Base-by-base conservation (phyloP, 371 early-diverging fungal species). In the Apophysomyces sp. region DNA sequence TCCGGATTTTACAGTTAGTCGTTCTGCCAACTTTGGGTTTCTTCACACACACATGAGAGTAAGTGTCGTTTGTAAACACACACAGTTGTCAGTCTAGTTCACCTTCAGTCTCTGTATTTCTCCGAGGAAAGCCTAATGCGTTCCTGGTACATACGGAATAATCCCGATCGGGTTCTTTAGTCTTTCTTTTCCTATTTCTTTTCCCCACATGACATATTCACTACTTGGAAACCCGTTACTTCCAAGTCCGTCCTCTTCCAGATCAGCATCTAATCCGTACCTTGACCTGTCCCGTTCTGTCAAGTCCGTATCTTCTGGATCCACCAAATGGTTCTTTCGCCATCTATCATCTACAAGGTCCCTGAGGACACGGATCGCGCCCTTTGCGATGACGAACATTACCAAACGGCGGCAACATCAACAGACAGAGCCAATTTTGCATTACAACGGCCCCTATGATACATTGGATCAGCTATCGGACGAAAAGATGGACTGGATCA, bases 361-460 rank as follows among this genome's bases (percentile, higher is more conserved):
- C 58, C 64, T 7, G 55, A 57, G 11, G 31, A 37, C 28, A 40
- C 56, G 6, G 16, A 40, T 39, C 31, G 16, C 21, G 36, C 26
- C 16, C 15, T 15, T 27, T 29, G 11, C 57, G 28, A 56, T 29
- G 49, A 49, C 13, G 26, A 39, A 18, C 39, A 52, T 52, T 16
- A 8, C 31, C 51, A 29, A 51, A 57, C 49, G 16, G 21, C 55
- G 7, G 13, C 8, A 36, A 11, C 57, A 15, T 30, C 41, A 44
- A n/a, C 51, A 26, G 44, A 58, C 54, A 8, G 75, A 71, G 16
- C 77, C 80, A 1, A 58, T 73, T 4, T 58, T 80, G 0, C 72
- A 80, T 41, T 77, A 80, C 44, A 77, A 80, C 57, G 80, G 80
- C 0, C 69, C 72, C 0, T 63, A 36, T 13, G 74, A 77, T 24